Conservation (phyloP, 805 yeast genomes). For the Ogataea salicorniae region DNA sequence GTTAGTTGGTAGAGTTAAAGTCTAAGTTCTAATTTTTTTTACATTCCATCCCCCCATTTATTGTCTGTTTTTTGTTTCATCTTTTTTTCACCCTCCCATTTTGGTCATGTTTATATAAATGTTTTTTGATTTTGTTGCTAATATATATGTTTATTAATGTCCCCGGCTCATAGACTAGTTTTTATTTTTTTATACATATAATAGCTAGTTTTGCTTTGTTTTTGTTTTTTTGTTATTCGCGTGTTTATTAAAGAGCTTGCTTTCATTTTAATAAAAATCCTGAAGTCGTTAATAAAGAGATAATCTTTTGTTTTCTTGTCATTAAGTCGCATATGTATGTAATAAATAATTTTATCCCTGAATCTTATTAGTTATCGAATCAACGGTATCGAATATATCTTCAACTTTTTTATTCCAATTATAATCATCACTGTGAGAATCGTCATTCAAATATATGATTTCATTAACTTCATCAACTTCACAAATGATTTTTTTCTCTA, state of each 20-base stretch:
- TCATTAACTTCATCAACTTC: constrained; percentile 20
- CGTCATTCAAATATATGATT: constrained; percentile 13
- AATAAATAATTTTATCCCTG: not conserved
- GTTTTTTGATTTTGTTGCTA: not conserved
- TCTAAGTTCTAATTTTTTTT: constrained; percentile 1
- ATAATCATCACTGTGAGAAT: not conserved
- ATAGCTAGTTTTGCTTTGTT: not conserved
- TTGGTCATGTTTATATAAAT: not conserved
- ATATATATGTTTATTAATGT: too few species aligned
- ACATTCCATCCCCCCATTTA: not conserved
- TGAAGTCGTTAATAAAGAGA: too few species aligned
- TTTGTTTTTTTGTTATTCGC: not conserved
- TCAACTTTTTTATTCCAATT: constrained; percentile 6
- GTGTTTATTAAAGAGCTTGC: too few species aligned
- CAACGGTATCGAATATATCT: constrained; percentile 9
- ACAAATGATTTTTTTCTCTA: constrained; percentile 20
- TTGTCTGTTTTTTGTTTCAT: not conserved
- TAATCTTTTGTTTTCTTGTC: not conserved
- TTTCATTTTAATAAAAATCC: too few species aligned
- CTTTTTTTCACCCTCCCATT: not conserved
- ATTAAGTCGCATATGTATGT: not conserved
- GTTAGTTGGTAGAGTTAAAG: constrained; percentile 63
- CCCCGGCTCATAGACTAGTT: not conserved
- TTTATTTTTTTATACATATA: not conserved
- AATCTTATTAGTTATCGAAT: constrained; percentile 6